Conservation (phyloP, 148 eudicot species). For the Rhododendron ferrugineum region DNA sequence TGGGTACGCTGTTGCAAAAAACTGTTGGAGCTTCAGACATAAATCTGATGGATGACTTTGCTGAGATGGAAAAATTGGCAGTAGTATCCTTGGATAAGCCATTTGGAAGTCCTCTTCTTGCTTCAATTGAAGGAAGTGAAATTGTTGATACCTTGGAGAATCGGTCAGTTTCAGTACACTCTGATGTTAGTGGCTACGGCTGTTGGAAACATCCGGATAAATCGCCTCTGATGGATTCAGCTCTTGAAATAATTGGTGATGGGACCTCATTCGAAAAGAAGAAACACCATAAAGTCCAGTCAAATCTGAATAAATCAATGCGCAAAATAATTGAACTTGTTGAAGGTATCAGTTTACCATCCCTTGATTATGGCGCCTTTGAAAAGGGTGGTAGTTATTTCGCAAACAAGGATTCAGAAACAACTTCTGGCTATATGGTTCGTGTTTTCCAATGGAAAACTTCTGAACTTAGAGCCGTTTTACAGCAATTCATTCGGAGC, state of each 20-base stretch:
- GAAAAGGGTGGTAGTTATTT: slow-evolving; percentile 18
- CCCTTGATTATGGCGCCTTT: slow-evolving; percentile 13
- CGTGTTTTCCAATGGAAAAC: slow-evolving; percentile 79
- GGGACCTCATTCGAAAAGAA: slow-evolving; percentile 10
- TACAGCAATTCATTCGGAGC: slow-evolving; percentile 39
- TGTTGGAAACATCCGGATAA: background rate
- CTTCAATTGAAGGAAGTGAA: slow-evolving; percentile 16
- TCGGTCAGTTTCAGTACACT: slow-evolving; percentile 7
- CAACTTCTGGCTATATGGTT: slow-evolving; percentile 37
- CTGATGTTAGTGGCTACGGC: background rate
- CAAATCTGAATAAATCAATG: slow-evolving; percentile 27
- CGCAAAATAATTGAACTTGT: slow-evolving; percentile 48
- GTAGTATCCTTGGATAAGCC: slow-evolving; percentile 55
- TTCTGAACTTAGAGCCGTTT: slow-evolving; percentile 46
- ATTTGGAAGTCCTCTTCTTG: slow-evolving; percentile 22
- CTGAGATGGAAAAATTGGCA: slow-evolving; percentile 93
- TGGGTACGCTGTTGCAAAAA: slow-evolving; percentile 32
- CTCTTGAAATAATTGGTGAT: slow-evolving; percentile 4
- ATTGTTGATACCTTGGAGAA: slow-evolving; percentile 3
- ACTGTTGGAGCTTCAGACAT: slow-evolving; percentile 56
- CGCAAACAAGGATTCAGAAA: slow-evolving; percentile 21
- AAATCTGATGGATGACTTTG: slow-evolving; percentile 92
- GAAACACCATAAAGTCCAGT: background rate
- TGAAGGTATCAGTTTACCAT: slow-evolving; percentile 43
- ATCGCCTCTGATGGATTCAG: slow-evolving; percentile 1